Evolutionary conservation across 1,139 yeast species (phyloP).

Genomic region (Suhomyces terraborum): DNA sequence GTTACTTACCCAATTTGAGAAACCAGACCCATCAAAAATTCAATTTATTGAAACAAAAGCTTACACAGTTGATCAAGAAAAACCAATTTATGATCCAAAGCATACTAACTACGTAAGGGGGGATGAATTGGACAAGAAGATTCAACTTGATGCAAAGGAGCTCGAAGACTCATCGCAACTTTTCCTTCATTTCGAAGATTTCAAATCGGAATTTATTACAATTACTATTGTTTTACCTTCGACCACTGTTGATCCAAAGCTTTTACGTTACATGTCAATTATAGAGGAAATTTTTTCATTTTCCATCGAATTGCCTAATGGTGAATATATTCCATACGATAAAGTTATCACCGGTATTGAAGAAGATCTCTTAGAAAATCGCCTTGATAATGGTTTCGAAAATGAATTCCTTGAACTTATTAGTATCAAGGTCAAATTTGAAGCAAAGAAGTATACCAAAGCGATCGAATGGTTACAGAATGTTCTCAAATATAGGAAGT

Average conservation of each 20-base stretch:
- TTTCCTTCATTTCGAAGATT: constrained; percentile 76
- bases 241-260: constrained; percentile 52
- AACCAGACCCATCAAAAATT: constrained; percentile 77
- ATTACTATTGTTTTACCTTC: constrained; percentile 68
- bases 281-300: constrained; percentile 66
- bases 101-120: constrained; percentile 22
- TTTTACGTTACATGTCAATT: constrained; percentile 68
- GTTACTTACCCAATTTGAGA: constrained; percentile 58
- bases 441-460: constrained; percentile 57
- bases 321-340: constrained; percentile 63
- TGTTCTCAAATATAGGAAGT: constrained; percentile 63
- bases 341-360: constrained; percentile 73
- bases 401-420: constrained; percentile 67
- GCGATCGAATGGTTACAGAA: constrained; percentile 79
- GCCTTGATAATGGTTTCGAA: constrained; percentile 58
- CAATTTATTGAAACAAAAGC: constrained; percentile 71
- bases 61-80: constrained; percentile 50
- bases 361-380: constrained; percentile 66
- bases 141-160: constrained; percentile 26
- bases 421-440: constrained; percentile 62
- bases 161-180: constrained; percentile 47
- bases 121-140: constrained; percentile 18
- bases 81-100: constrained; percentile 11
- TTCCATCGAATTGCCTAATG: constrained; percentile 65
- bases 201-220: constrained; percentile 78